These are phyloP conservation scores for Huntiella savannae DNA, from an alignment of 2,329 filamentous ascomycete genomes.

Conservation along the genomic window DNA sequence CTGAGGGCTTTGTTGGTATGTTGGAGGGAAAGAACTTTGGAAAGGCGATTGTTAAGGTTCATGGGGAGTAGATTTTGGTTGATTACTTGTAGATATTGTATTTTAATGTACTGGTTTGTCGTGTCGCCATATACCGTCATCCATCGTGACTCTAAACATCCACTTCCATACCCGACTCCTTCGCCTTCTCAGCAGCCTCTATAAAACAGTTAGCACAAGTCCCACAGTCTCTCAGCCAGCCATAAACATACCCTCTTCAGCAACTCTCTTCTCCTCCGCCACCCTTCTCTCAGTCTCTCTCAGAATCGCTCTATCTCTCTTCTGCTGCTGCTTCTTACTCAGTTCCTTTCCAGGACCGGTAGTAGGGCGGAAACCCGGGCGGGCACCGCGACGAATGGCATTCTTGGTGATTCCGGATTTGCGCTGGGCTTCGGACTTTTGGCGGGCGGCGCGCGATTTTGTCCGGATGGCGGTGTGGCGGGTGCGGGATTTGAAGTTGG, in stretches of 20 bases:
- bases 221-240: too few species aligned
- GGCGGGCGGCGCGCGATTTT: conserved; percentile 24
- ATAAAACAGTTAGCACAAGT: not conserved
- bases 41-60: conserved; percentile 59
- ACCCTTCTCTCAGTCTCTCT: conserved; percentile 34
- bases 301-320: conserved; percentile 34
- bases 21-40: conserved; percentile 67
- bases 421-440: conserved; percentile 22
- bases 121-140: not conserved
- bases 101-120: not conserved
- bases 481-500: conserved; percentile 37
- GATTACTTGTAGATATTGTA: not conserved
- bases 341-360: conserved; percentile 32
- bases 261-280: conserved; percentile 24
- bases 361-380: conserved; percentile 33
- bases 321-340: conserved; percentile 36
- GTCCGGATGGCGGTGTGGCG: conserved; percentile 28
- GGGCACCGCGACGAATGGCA: conserved; percentile 29
- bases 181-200: not conserved
- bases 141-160: not conserved
- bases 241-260: conserved; percentile 21
- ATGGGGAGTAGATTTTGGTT: conserved; percentile 9
- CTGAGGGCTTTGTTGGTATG: conserved; percentile 56
- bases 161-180: not conserved
- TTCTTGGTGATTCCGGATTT: conserved; percentile 23